phyloP scores from a whole-genome alignment of 768 basidiomycete genomes.

The Lactarius psammicola region DNA sequence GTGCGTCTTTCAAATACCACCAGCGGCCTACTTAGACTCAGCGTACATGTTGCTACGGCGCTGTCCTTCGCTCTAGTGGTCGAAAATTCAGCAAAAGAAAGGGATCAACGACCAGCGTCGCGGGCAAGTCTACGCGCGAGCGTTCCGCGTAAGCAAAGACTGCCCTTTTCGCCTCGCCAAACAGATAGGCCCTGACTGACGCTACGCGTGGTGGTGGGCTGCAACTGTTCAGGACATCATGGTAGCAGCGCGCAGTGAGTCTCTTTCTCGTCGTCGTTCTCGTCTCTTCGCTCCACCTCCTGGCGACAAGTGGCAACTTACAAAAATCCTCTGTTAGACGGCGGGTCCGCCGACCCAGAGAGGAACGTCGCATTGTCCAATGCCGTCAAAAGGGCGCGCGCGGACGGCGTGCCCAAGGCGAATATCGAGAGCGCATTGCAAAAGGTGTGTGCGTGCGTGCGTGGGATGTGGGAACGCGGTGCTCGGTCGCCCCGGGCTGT shows the following conservation, averaged over 20 bases:
- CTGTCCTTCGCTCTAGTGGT: conserved; percentile 24
- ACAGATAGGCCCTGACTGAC: not conserved
- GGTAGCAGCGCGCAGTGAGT: conserved; percentile 28
- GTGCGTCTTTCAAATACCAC: conserved; percentile 1
- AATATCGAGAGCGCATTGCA: conserved; percentile 28
- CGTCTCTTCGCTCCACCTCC: not conserved
- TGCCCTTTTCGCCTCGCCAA: not conserved
- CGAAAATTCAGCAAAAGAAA: conserved; percentile 30
- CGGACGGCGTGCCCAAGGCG: conserved; percentile 27
- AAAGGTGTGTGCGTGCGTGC: conserved; percentile 25
- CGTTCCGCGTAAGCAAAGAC: conserved; percentile 21
- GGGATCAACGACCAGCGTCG: conserved; percentile 24
- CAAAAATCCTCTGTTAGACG: conserved; percentile 12
- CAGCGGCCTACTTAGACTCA: not conserved
- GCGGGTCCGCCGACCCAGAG: conserved; percentile 23
- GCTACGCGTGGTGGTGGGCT: not conserved
- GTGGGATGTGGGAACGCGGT: too few relatives aligned
- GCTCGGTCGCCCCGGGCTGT: not conserved
- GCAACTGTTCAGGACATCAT: conserved; percentile 25
- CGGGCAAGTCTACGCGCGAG: conserved; percentile 21
- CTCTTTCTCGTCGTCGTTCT: too few relatives aligned
- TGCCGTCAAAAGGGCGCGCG: conserved; percentile 22
- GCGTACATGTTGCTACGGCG: not conserved
- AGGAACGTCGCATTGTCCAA: conserved; percentile 26
- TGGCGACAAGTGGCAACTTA: not conserved